Base-by-base conservation (phyloP, 2,329 filamentous ascomycete species). In the Tolypocladium pustulatum region DNA sequence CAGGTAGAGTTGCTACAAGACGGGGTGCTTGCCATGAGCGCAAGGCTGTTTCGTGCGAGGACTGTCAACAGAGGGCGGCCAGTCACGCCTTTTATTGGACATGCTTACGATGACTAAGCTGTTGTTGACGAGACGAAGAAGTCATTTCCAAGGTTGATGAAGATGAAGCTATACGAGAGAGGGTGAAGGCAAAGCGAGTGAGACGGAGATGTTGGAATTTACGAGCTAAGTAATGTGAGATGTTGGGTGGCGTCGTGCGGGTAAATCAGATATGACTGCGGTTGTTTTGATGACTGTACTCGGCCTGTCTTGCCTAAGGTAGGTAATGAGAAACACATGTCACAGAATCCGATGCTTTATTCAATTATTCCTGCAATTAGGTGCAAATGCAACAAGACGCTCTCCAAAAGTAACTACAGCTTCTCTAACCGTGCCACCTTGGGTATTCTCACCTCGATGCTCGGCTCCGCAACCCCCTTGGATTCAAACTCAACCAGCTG, bases 401-500 rank as follows among this genome's bases (percentile, higher is more conserved):
- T 32, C 8, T 20, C 3, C 8, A 6, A 1, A 30, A 1, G 17
- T 32, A 51, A 13, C 22, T 13, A 52, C 20, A 34, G 49, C 30
- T 22, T 52, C 9, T 34, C 49, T 30, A 34, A 13, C 9, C 49
- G 49, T 10, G 8, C 4, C 20, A 4, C 27, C 17, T 13, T 13
- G 49, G 68, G 68, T 40, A 72, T 64, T 70, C 63, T 58, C 69
- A 77, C 68, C 68, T 69, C 67, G 17, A 71, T 71, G 59, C 71
- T 71, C 73, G 78, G 73, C 17, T 72, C 74, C 75, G 74, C 70
- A 6, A 70, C 58, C 2, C 63, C 65, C 25, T 64, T 62, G 1
- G 65, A 62, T 58, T 68, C 68, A 22, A 78, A 69, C 4, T 71
- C 75, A 22, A 90, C 84, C 73, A 96, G 86, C 76, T 99, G 91